Evolutionary conservation across 495 filamentous ascomycete species (phyloP).

Genomic region (Aspergillus olivimuriae): DNA sequence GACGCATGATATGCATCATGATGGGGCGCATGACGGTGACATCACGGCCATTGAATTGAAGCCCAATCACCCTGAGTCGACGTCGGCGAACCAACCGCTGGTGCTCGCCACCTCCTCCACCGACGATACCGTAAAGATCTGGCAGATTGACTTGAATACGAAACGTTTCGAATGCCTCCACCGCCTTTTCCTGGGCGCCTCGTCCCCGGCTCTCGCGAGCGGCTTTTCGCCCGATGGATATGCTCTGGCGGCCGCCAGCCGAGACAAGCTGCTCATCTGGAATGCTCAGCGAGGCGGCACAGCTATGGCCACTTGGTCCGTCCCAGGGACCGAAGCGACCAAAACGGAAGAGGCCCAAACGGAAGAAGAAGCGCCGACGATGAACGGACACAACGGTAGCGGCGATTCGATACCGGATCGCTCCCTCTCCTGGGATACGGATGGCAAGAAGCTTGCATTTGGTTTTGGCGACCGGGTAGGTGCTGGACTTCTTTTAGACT

Average conservation of each 20-base stretch:
- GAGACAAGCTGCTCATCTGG: constrained; percentile 63
- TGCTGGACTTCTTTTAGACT: constrained; percentile 2
- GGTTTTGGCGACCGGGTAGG: constrained; percentile 64
- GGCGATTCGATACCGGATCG: constrained; percentile 29
- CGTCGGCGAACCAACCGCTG: constrained; percentile 21
- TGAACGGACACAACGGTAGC: constrained; percentile 39
- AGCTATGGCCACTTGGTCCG: constrained; percentile 59
- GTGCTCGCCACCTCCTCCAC: constrained; percentile 41
- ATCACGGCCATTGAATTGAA: constrained; percentile 44
- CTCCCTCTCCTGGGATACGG: constrained; percentile 67
- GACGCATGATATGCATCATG: constrained; percentile 36
- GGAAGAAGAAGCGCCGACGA: constrained; percentile 17
- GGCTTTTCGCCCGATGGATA: constrained; percentile 69
- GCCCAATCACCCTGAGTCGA: constrained; percentile 21
- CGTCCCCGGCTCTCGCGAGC: constrained; percentile 52
- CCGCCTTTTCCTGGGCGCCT: constrained; percentile 35
- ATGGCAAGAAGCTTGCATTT: constrained; percentile 69
- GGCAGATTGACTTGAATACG: constrained; percentile 56
- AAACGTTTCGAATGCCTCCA: constrained; percentile 54
- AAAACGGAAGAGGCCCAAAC: constrained; percentile 28
- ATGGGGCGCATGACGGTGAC: constrained; percentile 34
- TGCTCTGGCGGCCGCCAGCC: constrained; percentile 62
- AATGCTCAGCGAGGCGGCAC: constrained; percentile 60
- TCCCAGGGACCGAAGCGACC: constrained; percentile 19
- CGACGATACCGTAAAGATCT: constrained; percentile 63